Evolutionary conservation across 1,284 basidiomycete species (phyloP), one percentile per base, ranked within the genome.

Genomic region (Hymenochaete sp.): DNA sequence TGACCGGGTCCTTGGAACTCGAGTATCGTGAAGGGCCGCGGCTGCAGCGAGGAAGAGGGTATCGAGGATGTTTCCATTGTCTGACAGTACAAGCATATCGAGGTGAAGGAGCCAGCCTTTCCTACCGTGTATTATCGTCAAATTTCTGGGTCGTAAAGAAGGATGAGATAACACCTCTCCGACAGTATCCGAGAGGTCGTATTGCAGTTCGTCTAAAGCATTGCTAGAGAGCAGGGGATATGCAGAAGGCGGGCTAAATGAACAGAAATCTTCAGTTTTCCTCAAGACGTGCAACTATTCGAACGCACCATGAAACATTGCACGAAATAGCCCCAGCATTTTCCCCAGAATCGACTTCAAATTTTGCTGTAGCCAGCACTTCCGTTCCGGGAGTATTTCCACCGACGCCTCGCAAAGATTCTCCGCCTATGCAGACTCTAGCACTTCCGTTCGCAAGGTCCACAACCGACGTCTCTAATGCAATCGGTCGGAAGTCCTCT

Each of bases 371-470:
- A 8, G 77, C 81, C 9, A 84, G 57, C 3, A 84, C 67, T 52
- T 83, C 81, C 0, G 82, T 84, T 0, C 79, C 49, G 3, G 22
- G 18, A 28, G 44, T 14, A 4, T 45, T 76, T 4, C 79, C 81
- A 3, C 73, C 70, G 4, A 70, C 71, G 41, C 77, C 74, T 33
- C 73, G 63, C 3, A 46, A 38, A 21, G 44, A 27, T n/a, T 70
- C 62, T 49, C 72, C 70, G 2, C 83, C 85, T 18, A 89, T 72
- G 49, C 68, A 77, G 4, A 87, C 63, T 14, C 75, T 72, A 7
- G 83, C 84, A 51, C 83, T 87, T 10, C 87, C 87, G 52, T 86
- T 89, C 19, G 86, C 81, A 4, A 86, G 68, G 3, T 84, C 80
- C 16, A 77, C 74, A 2, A 85, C 72, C 21, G 82, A 82, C 0